Evolutionary conservation across 768 basidiomycete species (phyloP).

Genomic region (Xanthoconium stramineum): DNA sequence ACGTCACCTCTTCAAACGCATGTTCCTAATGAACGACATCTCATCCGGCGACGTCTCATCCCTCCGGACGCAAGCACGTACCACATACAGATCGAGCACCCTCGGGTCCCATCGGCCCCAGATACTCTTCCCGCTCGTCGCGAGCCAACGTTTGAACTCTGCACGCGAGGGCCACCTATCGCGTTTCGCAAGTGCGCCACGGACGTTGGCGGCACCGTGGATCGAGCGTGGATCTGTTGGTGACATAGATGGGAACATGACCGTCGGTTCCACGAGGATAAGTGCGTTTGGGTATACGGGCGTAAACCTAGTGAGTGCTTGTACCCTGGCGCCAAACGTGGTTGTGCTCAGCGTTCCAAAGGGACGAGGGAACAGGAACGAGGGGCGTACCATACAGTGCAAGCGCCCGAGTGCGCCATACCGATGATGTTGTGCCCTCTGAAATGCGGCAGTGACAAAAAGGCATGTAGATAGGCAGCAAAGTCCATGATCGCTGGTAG

Average conservation of each 20-base stretch:
- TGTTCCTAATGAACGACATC: slow-evolving; percentile 15
- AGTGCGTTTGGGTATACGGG: slow-evolving; percentile 14
- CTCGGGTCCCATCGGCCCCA: slow-evolving; percentile 27
- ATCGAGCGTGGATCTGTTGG: slow-evolving; percentile 26
- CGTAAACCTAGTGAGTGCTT: slow-evolving; percentile 17
- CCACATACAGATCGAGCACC: slow-evolving; percentile 23
- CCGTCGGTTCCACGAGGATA: slow-evolving; percentile 29
- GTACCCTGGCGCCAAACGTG: slow-evolving; percentile 8
- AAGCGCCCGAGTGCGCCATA: slow-evolving; percentile 29
- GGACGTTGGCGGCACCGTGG: slow-evolving; percentile 31
- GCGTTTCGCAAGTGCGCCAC: slow-evolving; percentile 24
- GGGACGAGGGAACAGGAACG: neutral
- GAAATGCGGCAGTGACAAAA: slow-evolving; percentile 24
- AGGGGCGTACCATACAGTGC: slow-evolving; percentile 24
- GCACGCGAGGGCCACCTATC: slow-evolving; percentile 26
- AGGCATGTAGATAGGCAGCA: slow-evolving; percentile 23
- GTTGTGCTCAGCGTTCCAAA: neutral
- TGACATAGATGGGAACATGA: slow-evolving; percentile 31
- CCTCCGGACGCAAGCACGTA: slow-evolving; percentile 1
- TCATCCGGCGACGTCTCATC: neutral
- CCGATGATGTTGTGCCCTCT: slow-evolving; percentile 23
- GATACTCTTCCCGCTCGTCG: slow-evolving; percentile 7
- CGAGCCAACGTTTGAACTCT: slow-evolving; percentile 19
- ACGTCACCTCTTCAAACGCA: slow-evolving; percentile 21
- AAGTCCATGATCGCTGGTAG: slow-evolving; percentile 23